These are phyloP conservation scores for Begonia loranthoides DNA, from an alignment of 306 rosid species.

Conservation along the genomic window DNA sequence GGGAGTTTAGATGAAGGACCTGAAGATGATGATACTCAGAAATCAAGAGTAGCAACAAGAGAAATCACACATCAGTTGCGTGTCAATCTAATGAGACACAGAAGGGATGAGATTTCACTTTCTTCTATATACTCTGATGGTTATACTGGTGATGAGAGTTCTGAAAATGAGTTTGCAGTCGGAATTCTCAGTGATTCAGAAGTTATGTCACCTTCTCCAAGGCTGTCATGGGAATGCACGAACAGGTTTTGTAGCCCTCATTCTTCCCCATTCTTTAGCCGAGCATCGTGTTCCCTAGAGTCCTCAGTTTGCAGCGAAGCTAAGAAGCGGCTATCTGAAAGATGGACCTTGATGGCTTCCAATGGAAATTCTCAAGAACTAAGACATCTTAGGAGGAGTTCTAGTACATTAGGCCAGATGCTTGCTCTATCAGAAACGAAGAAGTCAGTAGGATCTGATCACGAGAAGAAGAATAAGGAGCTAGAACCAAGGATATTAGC, in stretches of 20 bases:
- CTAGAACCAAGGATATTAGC: constrained; percentile 32
- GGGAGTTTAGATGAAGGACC: constrained; percentile 28
- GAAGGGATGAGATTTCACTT: constrained; percentile 39
- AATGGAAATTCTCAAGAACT: constrained; percentile 44
- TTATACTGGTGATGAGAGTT: constrained; percentile 72
- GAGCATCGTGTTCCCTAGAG: constrained; percentile 67
- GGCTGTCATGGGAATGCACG: constrained; percentile 77
- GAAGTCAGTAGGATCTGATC: constrained; percentile 33
- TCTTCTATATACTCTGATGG: constrained; percentile 70
- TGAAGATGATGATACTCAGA: constrained; percentile 33
- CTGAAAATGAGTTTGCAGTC: constrained; percentile 49
- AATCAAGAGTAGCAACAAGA: constrained; percentile 35
- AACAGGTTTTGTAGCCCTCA: constrained; percentile 47
- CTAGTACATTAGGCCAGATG: constrained; percentile 90
- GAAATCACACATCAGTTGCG: constrained; percentile 21
- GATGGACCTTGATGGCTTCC: constrained; percentile 76
- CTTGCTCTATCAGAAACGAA: constrained; percentile 63
- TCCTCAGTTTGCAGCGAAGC: constrained; percentile 92
- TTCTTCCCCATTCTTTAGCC: constrained; percentile 60
- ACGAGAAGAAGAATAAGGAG: constrained; percentile 22
- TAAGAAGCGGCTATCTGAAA: constrained; percentile 83
- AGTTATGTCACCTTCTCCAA: constrained; percentile 52
- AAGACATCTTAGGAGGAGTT: constrained; percentile 35
- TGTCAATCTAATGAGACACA: constrained; percentile 27
- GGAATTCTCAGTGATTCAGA: constrained; percentile 72